A percentile compares a stretch with the other conserved stretches of the same genome.
Evolutionary conservation across 1,284 basidiomycete species (phyloP).

Genomic region (Irpex rosettiformis): DNA sequence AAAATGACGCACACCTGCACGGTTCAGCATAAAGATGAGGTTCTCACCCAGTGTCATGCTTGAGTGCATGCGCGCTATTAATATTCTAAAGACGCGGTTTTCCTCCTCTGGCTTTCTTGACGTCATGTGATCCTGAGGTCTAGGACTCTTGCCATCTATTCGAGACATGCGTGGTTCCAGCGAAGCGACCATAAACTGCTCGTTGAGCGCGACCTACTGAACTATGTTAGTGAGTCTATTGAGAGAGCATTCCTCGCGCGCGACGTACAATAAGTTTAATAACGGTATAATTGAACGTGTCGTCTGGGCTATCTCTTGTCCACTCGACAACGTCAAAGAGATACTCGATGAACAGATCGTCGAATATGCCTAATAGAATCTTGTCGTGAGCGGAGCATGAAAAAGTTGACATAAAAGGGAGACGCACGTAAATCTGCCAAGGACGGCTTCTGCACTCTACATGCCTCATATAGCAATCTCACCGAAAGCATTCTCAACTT

Average conservation of each 20-base stretch:
- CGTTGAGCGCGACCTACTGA: constrained; percentile 84
- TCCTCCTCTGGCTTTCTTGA: constrained; percentile 32
- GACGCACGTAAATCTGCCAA: constrained; percentile 70
- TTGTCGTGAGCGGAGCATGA: constrained; percentile 1
- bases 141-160: constrained; percentile 13
- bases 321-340: constrained; percentile 94
- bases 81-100: constrained; percentile 82
- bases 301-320: constrained; percentile 85
- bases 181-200: constrained; percentile 95
- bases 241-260: background rate
- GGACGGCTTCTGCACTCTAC: constrained; percentile 82
- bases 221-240: background rate
- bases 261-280: constrained; percentile 84
- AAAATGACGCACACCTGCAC: constrained; percentile 78
- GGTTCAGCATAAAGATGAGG: constrained; percentile 98
- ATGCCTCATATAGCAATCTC: constrained; percentile 85
- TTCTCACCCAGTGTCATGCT: constrained; percentile 98
- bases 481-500: constrained; percentile 73
- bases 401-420: background rate
- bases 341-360: constrained; percentile 83
- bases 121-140: constrained; percentile 17
- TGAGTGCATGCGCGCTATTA: constrained; percentile 79
- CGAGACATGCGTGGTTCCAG: constrained; percentile 30
- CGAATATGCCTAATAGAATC: constrained; percentile 60
- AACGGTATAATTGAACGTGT: constrained; percentile 90